Conservation (phyloP, 2,329 filamentous ascomycete species). For the Lasiodiplodia sp. region DNA sequence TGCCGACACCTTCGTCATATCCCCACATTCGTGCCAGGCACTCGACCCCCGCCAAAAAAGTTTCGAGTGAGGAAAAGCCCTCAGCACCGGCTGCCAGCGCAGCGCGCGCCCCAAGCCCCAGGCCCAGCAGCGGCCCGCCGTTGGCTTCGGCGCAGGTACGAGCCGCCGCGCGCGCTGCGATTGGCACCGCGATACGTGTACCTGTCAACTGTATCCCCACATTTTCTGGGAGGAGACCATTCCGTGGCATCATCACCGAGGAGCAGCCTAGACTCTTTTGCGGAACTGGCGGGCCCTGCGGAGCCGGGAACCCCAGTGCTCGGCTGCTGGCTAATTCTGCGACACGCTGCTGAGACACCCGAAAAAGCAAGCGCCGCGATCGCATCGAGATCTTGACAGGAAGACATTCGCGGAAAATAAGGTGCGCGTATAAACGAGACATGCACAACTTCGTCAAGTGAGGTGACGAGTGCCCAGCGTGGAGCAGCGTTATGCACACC, state of each 20-base stretch:
- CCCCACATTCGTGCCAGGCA: conserved; percentile 16
- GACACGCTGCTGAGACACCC: conserved; percentile 25
- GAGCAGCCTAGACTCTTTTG: conserved; percentile 16
- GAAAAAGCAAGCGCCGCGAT: conserved; percentile 23
- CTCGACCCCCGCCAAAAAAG: conserved; percentile 24
- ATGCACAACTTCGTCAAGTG: background rate
- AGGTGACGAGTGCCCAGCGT: conserved; percentile 15
- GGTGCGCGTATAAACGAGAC: background rate
- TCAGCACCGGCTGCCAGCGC: conserved; percentile 11
- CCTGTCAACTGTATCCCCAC: conserved; percentile 21
- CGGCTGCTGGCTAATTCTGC: conserved; percentile 22
- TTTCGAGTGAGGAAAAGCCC: conserved; percentile 2
- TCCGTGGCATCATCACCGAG: conserved; percentile 16
- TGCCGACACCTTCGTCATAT: conserved; percentile 4
- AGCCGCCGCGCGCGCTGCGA: conserved; percentile 14
- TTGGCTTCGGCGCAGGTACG: conserved; percentile 10
- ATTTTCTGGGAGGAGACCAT: conserved; percentile 8
- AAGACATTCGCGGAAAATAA: conserved; percentile 12
- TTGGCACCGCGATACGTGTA: conserved; percentile 26
- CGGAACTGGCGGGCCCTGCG: conserved; percentile 10
- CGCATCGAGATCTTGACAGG: conserved; percentile 12
- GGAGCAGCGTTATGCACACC: conserved; percentile 19
- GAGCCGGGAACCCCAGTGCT: conserved; percentile 24
- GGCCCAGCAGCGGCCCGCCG: background rate
- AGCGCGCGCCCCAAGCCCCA: background rate